Conservation (phyloP, 163 green algal genomes). For the Scenedesmus sp. region DNA sequence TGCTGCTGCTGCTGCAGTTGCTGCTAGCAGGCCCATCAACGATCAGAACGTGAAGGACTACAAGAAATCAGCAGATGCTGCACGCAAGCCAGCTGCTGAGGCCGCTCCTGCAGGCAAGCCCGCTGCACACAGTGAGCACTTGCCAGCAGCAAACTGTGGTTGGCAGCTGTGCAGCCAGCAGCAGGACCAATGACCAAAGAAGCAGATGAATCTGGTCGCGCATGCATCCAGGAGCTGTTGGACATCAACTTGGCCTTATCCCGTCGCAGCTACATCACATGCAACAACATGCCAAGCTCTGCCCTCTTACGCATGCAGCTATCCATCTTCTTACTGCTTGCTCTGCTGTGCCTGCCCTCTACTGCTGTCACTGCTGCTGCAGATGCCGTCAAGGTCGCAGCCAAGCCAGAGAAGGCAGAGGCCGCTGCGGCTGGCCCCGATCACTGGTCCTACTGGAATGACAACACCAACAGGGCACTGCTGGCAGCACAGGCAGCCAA, state of each 20-base stretch:
- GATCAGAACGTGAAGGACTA: neutral
- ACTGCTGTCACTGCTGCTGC: neutral
- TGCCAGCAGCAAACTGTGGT: neutral
- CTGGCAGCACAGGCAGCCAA: constrained; percentile 3
- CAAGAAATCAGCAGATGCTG: neutral
- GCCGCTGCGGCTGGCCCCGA: neutral
- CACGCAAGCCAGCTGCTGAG: neutral
- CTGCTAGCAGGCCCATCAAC: neutral
- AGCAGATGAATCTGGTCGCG: too few relatives aligned
- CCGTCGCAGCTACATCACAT: too few relatives aligned
- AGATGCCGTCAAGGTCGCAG: neutral
- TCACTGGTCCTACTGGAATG: neutral
- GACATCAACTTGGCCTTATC: too few relatives aligned
- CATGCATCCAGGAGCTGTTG: too few relatives aligned
- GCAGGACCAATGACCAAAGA: neutral
- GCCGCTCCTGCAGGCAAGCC: constrained; percentile 4
- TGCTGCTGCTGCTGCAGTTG: neutral
- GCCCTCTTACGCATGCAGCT: neutral
- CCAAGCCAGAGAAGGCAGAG: neutral
- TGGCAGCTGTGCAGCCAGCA: neutral
- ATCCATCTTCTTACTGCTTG: neutral
- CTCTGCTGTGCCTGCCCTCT: neutral
- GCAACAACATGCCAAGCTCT: neutral
- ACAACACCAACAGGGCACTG: neutral
- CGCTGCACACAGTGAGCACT: neutral